Evolutionary conservation across 148 eudicot species (phyloP).

Genomic region (Silene uniflora): DNA sequence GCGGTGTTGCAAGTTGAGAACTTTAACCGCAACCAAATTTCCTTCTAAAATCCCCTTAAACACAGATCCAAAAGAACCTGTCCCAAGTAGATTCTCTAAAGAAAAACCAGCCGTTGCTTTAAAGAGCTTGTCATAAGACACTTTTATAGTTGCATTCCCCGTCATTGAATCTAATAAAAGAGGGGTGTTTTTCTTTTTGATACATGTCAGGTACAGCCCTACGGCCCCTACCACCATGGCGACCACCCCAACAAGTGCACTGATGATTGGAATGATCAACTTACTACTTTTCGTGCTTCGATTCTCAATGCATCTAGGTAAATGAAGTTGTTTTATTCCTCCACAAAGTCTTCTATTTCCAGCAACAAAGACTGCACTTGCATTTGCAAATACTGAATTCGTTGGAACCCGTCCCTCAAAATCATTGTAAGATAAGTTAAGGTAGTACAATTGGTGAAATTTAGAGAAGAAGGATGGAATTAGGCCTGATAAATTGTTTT

Average conservation of each 20-base stretch:
- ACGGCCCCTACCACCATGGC: not conserved
- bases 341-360: conserved; percentile 31
- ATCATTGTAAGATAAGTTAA: too few species aligned
- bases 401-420: too few species aligned
- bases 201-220: not conserved
- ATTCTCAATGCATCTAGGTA: conserved; percentile 29
- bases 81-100: conserved; percentile 21
- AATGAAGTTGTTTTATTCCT: conserved; percentile 22
- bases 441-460: too few species aligned
- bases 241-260: conserved; percentile 3
- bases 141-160: conserved; percentile 15
- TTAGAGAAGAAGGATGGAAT: too few species aligned
- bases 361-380: not conserved
- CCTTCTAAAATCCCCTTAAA: conserved; percentile 17
- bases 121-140: conserved; percentile 25
- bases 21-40: conserved; percentile 28
- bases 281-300: not conserved
- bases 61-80: conserved; percentile 20
- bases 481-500: conserved; percentile 33
- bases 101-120: conserved; percentile 31
- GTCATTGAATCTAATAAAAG: not conserved
- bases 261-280: not conserved
- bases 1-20: conserved; percentile 28
- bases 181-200: not conserved
- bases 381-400: conserved; percentile 3